These are phyloP conservation scores for Parmelia sp. DNA, from an alignment of 495 filamentous ascomycete species.

Conservation along the genomic window DNA sequence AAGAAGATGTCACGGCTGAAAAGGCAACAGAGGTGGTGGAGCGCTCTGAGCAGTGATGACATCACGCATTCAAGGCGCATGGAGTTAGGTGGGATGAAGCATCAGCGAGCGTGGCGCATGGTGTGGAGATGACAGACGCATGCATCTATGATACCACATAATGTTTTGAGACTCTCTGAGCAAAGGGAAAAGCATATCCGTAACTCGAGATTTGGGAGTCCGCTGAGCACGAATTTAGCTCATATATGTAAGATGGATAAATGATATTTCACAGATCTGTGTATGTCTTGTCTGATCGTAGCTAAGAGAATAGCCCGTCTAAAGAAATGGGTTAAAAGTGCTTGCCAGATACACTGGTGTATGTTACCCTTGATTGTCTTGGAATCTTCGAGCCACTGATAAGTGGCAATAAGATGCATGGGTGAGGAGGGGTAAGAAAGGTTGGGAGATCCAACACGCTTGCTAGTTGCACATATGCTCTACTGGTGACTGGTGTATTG, in stretches of 20 bases:
- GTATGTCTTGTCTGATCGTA: too few species aligned
- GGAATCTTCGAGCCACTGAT: too few species aligned
- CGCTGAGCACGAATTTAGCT: neutral
- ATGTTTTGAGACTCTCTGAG: neutral
- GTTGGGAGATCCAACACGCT: too few species aligned
- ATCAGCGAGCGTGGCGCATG: constrained; percentile 1
- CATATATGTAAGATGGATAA: neutral
- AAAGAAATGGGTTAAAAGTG: too few species aligned
- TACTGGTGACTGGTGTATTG: too few species aligned
- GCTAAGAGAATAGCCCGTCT: too few species aligned
- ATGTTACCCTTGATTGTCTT: too few species aligned
- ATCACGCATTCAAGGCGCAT: neutral
- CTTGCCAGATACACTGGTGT: too few species aligned
- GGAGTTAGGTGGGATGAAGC: neutral
- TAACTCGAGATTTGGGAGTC: neutral
- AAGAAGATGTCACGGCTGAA: constrained; percentile 31
- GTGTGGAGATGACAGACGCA: neutral
- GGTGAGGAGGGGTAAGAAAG: too few species aligned
- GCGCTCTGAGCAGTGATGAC: constrained; percentile 14
- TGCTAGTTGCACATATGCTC: too few species aligned
- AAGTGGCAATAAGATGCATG: too few species aligned
- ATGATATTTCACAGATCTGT: too few species aligned
- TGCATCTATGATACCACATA: neutral
- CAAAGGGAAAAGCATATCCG: neutral
- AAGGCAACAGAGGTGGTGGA: constrained; percentile 28